Conservation (phyloP, 2,329 filamentous ascomycete species). For the Eutypa lata region DNA sequence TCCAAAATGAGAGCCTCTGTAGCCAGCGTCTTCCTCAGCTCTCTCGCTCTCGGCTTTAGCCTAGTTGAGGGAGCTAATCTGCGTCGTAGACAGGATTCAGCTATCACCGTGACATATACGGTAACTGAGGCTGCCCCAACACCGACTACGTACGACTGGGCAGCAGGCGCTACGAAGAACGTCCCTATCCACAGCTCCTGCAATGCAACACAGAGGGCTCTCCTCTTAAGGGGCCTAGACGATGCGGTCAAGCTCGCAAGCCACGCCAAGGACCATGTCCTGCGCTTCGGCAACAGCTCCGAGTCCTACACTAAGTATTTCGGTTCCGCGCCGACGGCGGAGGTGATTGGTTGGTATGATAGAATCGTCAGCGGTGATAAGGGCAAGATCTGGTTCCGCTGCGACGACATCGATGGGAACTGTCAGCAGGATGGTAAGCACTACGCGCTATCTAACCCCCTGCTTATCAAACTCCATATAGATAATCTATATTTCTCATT, state of each 20-base stretch:
- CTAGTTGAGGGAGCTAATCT: conserved; percentile 3
- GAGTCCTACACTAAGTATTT: conserved; percentile 65
- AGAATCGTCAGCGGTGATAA: conserved; percentile 58
- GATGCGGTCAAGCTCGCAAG: conserved; percentile 56
- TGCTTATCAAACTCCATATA: no score
- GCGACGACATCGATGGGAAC: conserved; percentile 66
- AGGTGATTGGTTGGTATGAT: conserved; percentile 61
- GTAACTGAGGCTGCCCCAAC: conserved; percentile 2
- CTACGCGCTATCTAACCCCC: no score
- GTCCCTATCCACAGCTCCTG: conserved; percentile 62
- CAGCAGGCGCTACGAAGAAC: conserved; percentile 12
- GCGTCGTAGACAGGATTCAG: conserved; percentile 5
- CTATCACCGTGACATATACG: conserved; percentile 12
- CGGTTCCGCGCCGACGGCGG: conserved; percentile 54
- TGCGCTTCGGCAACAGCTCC: conserved; percentile 54
- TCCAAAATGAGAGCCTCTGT: conserved; percentile 7
- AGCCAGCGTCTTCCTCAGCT: conserved; percentile 4
- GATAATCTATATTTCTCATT: no score
- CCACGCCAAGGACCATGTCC: conserved; percentile 62
- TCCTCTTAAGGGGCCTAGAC: conserved; percentile 54
- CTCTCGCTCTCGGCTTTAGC: conserved; percentile 5
- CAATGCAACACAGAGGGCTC: conserved; percentile 57
- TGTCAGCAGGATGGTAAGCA: conserved; percentile 47
- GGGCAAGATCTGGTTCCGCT: conserved; percentile 58
- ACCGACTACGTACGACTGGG: conserved; percentile 13